Evolutionary conservation across 2,329 filamentous ascomycete species (phyloP), one percentile per base, ranked within the genome.

Genomic region (Cercospora sp.): DNA sequence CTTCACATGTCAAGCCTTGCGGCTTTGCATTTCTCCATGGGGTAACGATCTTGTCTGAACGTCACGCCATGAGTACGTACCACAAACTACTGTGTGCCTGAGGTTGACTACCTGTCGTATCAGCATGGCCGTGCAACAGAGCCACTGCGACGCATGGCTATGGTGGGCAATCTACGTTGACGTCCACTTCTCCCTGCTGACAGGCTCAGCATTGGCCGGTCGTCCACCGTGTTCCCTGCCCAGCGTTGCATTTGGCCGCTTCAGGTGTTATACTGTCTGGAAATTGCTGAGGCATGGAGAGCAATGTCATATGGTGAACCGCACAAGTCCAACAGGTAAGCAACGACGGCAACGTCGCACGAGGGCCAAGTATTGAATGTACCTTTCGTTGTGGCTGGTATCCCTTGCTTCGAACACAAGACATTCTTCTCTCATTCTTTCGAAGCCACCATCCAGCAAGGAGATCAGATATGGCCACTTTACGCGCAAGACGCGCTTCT

Each of bases 391-490:
- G 28, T 49, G 65, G 57, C 45, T 30, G 21, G 61, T 18, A 66
- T 68, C 71, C 71, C 72, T 74, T 72, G 69, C 70, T 60, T 70
- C 51, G n/a, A 32, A 57, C 40, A 65, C 66, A 60, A 70, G 72
- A 71, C 70, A 72, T 69, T 68, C 66, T 67, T 55, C 57, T 63
- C 69, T 66, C 72, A 74, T 74, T 74, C 72, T 74, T 73, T 21
- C 58, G 61, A 65, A 72, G 67, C 70, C 67, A 67, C 68, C 28
- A 61, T 59, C 69, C 72, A 70, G 73, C 72, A 73, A 74, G 72
- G 73, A 71, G 66, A 62, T 43, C 58, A 68, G n/a, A 61, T 24
- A 70, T 71, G 63, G 55, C 66, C 68, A 69, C 70, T 72, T 67
- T 68, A 73, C 69, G 72, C 73, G 72, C 69, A 53, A 60, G 49